A percentile compares a stretch with the other conserved stretches of the same genome.
Conservation (phyloP, 1,139 yeast genomes). For the Kodamaea alishanica region DNA sequence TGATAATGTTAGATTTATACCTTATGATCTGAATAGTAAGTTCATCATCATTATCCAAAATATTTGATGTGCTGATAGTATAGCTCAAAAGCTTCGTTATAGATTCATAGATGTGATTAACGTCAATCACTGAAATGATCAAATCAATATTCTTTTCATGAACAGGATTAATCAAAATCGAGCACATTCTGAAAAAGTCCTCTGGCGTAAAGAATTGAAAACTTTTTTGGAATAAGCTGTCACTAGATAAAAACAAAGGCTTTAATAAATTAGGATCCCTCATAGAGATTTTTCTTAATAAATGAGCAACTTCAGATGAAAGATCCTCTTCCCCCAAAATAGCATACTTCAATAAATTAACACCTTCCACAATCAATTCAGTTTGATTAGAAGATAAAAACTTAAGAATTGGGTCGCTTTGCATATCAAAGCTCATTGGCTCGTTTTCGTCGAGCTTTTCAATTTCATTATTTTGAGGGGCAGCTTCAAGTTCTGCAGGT, state of each 20-base stretch:
- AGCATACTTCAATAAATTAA: conserved; percentile 37
- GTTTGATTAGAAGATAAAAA: conserved; percentile 32
- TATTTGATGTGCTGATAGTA: conserved; percentile 31
- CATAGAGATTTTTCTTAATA: conserved; percentile 27
- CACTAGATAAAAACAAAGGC: conserved; percentile 30
- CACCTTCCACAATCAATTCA: conserved; percentile 32
- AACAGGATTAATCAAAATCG: conserved; percentile 26
- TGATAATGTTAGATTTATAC: conserved; percentile 28
- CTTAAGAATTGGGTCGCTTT: conserved; percentile 34
- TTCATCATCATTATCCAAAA: conserved; percentile 28
- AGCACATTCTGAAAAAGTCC: conserved; percentile 34
- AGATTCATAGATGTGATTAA: conserved; percentile 29
- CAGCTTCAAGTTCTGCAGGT: conserved; percentile 3
- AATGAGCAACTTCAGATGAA: conserved; percentile 20
- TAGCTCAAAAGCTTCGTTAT: conserved; percentile 26
- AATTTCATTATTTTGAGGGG: neutral
- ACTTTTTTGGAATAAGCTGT: conserved; percentile 23
- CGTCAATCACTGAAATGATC: conserved; percentile 23
- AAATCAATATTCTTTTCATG: conserved; percentile 22
- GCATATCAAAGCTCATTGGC: conserved; percentile 18
- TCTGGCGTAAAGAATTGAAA: conserved; percentile 26
- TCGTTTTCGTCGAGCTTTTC: neutral
- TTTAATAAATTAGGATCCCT: conserved; percentile 26
- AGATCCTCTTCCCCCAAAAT: conserved; percentile 37
- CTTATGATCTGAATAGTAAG: conserved; percentile 37